These are phyloP conservation scores for Solanum hybrid DNA, from an alignment of 305 asterid species.

Conservation along the genomic window DNA sequence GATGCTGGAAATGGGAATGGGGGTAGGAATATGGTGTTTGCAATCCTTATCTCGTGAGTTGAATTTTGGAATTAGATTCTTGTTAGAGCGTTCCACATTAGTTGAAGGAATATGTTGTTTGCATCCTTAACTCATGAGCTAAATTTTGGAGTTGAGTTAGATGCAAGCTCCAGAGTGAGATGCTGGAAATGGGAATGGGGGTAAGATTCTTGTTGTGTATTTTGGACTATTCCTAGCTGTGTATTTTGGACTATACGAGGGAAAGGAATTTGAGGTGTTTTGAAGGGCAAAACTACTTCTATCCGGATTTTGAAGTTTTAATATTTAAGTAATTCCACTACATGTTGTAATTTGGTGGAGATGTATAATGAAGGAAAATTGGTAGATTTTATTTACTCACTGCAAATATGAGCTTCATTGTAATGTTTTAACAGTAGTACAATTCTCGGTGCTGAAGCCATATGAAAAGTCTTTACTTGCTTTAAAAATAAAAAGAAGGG, in stretches of 20 bases:
- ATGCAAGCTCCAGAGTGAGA: not conserved
- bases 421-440: not conserved
- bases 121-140: not conserved
- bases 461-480: not conserved
- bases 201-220: not conserved
- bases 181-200: not conserved
- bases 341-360: not conserved
- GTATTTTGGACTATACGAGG: not conserved
- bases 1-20: not conserved
- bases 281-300: not conserved
- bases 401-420: not conserved
- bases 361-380: not conserved
- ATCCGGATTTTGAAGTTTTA: not conserved
- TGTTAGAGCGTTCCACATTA: not conserved
- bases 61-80: not conserved
- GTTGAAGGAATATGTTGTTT: not conserved
- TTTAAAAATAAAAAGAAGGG: not conserved
- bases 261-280: not conserved
- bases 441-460: not conserved
- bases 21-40: not conserved
- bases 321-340: not conserved
- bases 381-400: not conserved
- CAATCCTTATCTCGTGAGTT: not conserved
- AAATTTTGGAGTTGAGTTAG: not conserved
- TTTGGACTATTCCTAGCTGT: not conserved